These are phyloP conservation scores for Pleodorina starrii DNA, from an alignment of 139 green algal species.

Conservation along the genomic window DNA sequence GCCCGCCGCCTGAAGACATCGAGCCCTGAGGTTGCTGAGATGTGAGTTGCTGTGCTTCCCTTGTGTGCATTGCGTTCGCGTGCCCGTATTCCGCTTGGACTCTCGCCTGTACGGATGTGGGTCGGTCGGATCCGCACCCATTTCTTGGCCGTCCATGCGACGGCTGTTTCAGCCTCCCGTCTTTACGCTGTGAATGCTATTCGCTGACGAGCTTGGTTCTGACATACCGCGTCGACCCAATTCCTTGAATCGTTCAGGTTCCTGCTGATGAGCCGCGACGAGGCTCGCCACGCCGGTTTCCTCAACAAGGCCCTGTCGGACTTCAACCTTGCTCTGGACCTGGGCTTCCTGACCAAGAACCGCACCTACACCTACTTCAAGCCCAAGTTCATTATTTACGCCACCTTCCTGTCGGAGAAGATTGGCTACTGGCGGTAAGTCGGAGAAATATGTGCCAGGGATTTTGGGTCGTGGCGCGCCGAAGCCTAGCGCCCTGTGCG, in stretches of 20 bases:
- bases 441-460: no score
- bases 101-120: no score
- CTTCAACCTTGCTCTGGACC: slow-evolving; percentile 90
- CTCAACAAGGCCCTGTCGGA: slow-evolving; percentile 93
- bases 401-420: slow-evolving; percentile 96
- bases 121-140: no score
- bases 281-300: slow-evolving; percentile 97
- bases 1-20: slow-evolving; percentile 93
- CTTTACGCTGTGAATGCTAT: no score
- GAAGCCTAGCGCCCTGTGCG: no score
- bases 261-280: slow-evolving; percentile 96
- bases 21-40: slow-evolving; percentile 90
- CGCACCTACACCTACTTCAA: slow-evolving; percentile 89
- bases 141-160: no score
- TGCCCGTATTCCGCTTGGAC: no score
- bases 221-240: no score
- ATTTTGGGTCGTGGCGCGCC: no score
- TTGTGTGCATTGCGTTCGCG: no score
- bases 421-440: slow-evolving; percentile 96
- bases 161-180: no score
- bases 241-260: slow-evolving; percentile 84
- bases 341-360: slow-evolving; percentile 99
- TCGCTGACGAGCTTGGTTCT: no score
- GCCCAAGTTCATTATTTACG: slow-evolving; percentile 99
- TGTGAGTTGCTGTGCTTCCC: slow-evolving; percentile 54